These are phyloP conservation scores for Daldinia vernicosa DNA, from an alignment of 495 filamentous ascomycete species.

Conservation along the genomic window DNA sequence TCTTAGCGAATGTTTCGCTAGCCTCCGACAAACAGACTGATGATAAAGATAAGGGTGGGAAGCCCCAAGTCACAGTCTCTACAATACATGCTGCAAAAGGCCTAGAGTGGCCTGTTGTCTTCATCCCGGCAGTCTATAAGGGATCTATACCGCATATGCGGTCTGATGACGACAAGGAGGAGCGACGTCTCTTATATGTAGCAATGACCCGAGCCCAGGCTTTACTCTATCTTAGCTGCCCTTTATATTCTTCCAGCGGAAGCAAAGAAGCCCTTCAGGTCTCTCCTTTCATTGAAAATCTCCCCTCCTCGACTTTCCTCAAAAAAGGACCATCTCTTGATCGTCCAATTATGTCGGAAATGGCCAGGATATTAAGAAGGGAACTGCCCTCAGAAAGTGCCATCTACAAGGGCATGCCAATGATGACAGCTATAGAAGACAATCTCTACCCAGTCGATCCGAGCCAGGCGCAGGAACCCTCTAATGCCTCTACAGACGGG, in stretches of 20 bases:
- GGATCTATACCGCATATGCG: conserved; percentile 95
- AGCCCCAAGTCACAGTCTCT: conserved; percentile 84
- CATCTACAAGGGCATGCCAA: conserved; percentile 54
- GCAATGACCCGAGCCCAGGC: conserved; percentile 96
- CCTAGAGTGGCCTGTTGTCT: conserved; percentile 96
- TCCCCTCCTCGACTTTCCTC: conserved; percentile 49
- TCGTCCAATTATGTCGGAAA: conserved; percentile 49
- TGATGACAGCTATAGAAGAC: conserved; percentile 53
- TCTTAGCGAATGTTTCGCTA: conserved; percentile 89
- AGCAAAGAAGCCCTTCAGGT: conserved; percentile 48
- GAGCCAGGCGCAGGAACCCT: conserved; percentile 42
- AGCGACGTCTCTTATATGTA: conserved; percentile 90
- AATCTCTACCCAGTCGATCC: conserved; percentile 50
- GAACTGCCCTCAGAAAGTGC: conserved; percentile 49
- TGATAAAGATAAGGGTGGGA: conserved; percentile 62
- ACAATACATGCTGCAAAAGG: conserved; percentile 98
- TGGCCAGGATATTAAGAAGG: conserved; percentile 54
- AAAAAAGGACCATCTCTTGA: conserved; percentile 58
- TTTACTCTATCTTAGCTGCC: conserved; percentile 90
- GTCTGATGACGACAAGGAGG: conserved; percentile 89
- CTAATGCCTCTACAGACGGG: conserved; percentile 2
- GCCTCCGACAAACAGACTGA: conserved; percentile 76
- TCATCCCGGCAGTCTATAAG: conserved; percentile 89
- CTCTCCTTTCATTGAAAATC: conserved; percentile 52
- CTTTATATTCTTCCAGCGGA: conserved; percentile 54